These are phyloP conservation scores for Hypericum perforatum DNA, from an alignment of 345 rosid genomes.

Conservation along the genomic window DNA sequence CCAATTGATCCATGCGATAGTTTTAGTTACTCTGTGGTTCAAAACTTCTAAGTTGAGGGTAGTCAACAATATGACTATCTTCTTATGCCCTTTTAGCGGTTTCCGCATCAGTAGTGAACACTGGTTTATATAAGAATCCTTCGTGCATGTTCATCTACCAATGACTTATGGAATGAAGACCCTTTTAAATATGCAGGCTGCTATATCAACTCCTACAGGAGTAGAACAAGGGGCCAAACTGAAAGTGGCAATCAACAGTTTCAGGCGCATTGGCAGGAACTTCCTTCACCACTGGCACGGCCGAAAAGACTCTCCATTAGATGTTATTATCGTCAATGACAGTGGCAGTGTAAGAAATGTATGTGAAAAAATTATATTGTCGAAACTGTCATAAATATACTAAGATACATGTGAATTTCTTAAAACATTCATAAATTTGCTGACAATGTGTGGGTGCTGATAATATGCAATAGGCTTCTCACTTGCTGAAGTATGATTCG, in stretches of 20 bases:
- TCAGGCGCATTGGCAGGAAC: slow-evolving; percentile 96
- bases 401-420: too few relatives aligned
- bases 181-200: slow-evolving; percentile 21
- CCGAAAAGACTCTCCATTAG: slow-evolving; percentile 84
- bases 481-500: slow-evolving; percentile 91
- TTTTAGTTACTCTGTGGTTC: too few relatives aligned
- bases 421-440: too few relatives aligned
- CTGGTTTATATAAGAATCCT: too few relatives aligned
- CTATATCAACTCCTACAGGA: slow-evolving; percentile 35
- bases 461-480: slow-evolving; percentile 54
- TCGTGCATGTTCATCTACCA: too few relatives aligned
- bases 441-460: too few relatives aligned
- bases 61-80: too few relatives aligned
- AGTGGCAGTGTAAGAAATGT: slow-evolving; percentile 98
- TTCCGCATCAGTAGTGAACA: too few relatives aligned
- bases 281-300: slow-evolving; percentile 98
- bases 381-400: background rate
- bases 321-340: slow-evolving; percentile 86
- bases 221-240: slow-evolving; percentile 63
- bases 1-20: too few relatives aligned
- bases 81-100: too few relatives aligned
- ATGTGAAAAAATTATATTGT: slow-evolving; percentile 16
- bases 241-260: slow-evolving; percentile 96
- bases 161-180: too few relatives aligned
- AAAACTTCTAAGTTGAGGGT: too few relatives aligned